Base-by-base conservation (phyloP, 768 basidiomycete species). In the Russula sp. region DNA sequence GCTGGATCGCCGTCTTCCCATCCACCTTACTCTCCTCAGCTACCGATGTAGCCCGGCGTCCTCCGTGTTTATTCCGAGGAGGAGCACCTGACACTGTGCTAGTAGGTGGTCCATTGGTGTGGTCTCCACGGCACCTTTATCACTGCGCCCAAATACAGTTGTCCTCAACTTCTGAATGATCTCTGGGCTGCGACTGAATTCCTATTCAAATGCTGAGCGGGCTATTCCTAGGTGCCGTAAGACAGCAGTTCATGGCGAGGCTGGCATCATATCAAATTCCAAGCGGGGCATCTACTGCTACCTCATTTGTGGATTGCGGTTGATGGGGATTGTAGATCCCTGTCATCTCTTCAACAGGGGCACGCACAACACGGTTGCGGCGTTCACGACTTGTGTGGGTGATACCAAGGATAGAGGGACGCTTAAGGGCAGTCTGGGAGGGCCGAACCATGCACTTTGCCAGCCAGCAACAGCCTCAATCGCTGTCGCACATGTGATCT, bases 261-360 rank as follows among this genome's bases (percentile, higher is more conserved):
- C 48, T 31, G 20, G 27, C 11, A 4, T 40, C 16, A 40, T 13
- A 13, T 40, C 27, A 37, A 49, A 22, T n/a, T n/a, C 27, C 57
- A 57, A 13, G 11, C 14, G 39, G 39, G 39, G 39, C 10, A 40
- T 13, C 7, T 44, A 2, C 42, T 44, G 14, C 49, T 34, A 22
- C 40, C 31, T 34, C 20, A 59, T 59, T 50, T n/a, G 39, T 52
- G 32, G 49, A 32, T 32, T 42, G 14, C 58, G 39, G 22, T 4
- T 59, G 39, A 42, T 14, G 31, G n/a, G 50, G 22, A 51, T 32
- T 44, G 57, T 22, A 22, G 39, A 59, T 51, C 49, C 48, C 7
- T 18, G 9, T 39, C 57, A 16, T 22, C 35, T 44, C 20, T 50
- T 31, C n/a, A 40, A 59, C 58, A 59, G 59, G 37, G 59, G 59